These are phyloP conservation scores for Cercospora canescens DNA, from an alignment of 2,329 filamentous ascomycete genomes.

Conservation along the genomic window DNA sequence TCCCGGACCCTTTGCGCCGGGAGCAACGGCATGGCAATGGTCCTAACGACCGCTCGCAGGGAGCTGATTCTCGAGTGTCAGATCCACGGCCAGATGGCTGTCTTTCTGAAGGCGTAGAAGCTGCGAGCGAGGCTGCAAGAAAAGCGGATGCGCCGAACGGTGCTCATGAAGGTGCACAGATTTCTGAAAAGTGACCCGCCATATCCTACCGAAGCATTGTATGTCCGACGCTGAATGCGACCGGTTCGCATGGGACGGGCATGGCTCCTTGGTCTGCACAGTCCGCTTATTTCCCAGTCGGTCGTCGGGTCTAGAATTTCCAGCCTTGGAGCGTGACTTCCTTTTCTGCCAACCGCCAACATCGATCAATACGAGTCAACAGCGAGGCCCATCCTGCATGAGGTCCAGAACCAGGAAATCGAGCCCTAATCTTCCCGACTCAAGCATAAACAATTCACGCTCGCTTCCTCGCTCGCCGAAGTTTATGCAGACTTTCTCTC, in stretches of 20 bases:
- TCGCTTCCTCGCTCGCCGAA: background rate
- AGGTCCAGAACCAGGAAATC: background rate
- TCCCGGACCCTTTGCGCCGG: constrained; percentile 33
- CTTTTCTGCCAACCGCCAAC: background rate
- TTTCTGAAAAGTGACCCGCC: background rate
- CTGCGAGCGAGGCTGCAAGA: constrained; percentile 15
- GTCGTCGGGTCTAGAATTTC: background rate
- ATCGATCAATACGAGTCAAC: background rate
- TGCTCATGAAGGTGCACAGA: background rate
- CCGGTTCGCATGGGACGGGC: background rate
- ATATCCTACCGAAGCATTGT: background rate
- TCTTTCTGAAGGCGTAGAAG: constrained; percentile 21
- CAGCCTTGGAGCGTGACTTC: background rate
- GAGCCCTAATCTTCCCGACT: background rate
- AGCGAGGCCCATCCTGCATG: background rate
- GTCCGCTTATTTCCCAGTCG: background rate
- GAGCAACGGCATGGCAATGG: constrained; percentile 35
- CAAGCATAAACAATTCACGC: background rate
- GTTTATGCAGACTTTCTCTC: background rate
- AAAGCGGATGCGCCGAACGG: background rate
- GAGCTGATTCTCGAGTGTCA: constrained; percentile 30
- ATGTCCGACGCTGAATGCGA: background rate
- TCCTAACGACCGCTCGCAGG: constrained; percentile 30
- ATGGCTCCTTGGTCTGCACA: background rate
- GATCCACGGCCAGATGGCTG: constrained; percentile 34